Base-by-base conservation (phyloP, 768 basidiomycete genomes). In the Bullera alba region DNA sequence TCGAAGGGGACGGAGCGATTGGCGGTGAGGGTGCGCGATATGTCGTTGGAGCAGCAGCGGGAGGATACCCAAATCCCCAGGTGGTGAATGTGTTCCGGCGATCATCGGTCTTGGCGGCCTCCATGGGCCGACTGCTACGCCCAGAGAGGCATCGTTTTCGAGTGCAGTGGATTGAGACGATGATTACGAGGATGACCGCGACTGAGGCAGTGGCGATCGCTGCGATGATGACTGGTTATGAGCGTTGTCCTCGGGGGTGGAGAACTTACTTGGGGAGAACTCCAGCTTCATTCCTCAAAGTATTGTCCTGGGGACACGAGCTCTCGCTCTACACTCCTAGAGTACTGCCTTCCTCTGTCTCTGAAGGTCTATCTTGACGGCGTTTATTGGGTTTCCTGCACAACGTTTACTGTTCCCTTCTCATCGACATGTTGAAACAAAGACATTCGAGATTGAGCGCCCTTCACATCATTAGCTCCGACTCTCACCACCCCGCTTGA, bases 221-320 rank as follows among this genome's bases (percentile, higher is more conserved):
- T 17, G 43, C 53, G 8, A 59, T 53, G 21, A 37, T 46, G 51
- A 59, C 58, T 59, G 44, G 34, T 4, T 1, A 12, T 7, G 30
- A 12, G 2, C 5, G 19, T 19, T 19, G 12, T 39, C 21, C 8
- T 8, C 37, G 19, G 37, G 19, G 37, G 37, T 21, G 32, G n/a
- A 8, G 32, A n/a, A 39, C 37, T 39, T 21, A 39, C 37, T 10
- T 8, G 37, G 37, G 8, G 37, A 10, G 19, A 39, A 39, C 8
- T 10, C 19, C 7, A 39, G 7, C 19, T 14, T 21, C 37, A 39
- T 39, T 21, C 22, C 22, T 39, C 10, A 39, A 21, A 10, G n/a
- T n/a, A n/a, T n/a, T n/a, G n/a, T n/a, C n/a, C n/a, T n/a, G n/a
- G n/a, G n/a, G n/a, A n/a, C n/a, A n/a, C n/a, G n/a, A n/a, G n/a